Evolutionary conservation across 495 filamentous ascomycete genomes (phyloP).

Genomic region (Talaromyces liani): DNA sequence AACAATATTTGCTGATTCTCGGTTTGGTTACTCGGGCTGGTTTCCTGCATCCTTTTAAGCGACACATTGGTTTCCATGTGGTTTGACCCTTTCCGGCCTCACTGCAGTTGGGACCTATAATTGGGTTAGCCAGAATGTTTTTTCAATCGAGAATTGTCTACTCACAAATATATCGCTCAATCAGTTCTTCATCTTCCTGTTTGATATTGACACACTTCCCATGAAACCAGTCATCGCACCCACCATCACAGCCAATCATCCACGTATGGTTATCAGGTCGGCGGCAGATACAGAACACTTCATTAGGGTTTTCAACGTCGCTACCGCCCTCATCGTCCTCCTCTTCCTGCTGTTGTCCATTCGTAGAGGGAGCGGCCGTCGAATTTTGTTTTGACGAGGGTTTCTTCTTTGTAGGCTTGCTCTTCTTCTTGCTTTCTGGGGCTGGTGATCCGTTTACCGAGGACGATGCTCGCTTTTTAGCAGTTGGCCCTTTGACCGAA

Average conservation of each 20-base stretch:
- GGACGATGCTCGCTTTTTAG: constrained; percentile 32
- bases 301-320: constrained; percentile 27
- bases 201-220: constrained; percentile 59
- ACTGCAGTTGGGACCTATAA: constrained; percentile 51
- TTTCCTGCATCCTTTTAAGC: constrained; percentile 50
- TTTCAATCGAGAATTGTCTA: constrained; percentile 1
- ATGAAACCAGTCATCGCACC: constrained; percentile 71
- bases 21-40: constrained; percentile 46
- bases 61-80: constrained; percentile 65
- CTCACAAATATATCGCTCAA: constrained; percentile 64
- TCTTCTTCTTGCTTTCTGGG: constrained; percentile 30
- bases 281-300: constrained; percentile 63
- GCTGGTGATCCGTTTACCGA: constrained; percentile 33
- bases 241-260: constrained; percentile 71
- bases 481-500: constrained; percentile 38
- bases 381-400: neutral
- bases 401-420: constrained; percentile 12
- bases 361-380: neutral
- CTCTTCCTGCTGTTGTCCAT: constrained; percentile 15
- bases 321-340: constrained; percentile 35
- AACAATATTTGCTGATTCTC: constrained; percentile 60
- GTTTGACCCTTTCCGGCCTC: constrained; percentile 45
- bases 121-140: constrained; percentile 10
- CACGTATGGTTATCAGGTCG: constrained; percentile 64
- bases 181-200: constrained; percentile 52